These are phyloP conservation scores for Dionaea muscipula DNA, from an alignment of 179 eudicot species.

Conservation along the genomic window DNA sequence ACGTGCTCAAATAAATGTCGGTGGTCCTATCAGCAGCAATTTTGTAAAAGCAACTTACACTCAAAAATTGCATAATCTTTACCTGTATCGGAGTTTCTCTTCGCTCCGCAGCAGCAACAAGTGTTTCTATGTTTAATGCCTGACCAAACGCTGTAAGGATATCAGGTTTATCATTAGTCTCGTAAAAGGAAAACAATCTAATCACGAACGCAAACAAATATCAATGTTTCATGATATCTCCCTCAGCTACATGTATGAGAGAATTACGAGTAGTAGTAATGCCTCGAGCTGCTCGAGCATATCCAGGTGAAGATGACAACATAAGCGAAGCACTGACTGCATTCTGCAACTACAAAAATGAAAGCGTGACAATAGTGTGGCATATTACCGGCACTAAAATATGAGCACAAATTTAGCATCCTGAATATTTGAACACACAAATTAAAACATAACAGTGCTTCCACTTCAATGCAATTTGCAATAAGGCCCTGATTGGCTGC, in stretches of 20 bases:
- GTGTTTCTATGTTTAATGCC: conserved; percentile 87
- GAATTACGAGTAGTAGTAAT: conserved; percentile 54
- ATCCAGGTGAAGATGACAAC: conserved; percentile 52
- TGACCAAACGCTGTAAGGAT: conserved; percentile 78
- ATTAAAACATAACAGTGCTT: too few species aligned
- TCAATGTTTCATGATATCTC: too few species aligned
- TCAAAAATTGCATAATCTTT: background rate
- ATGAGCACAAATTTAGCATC: too few species aligned
- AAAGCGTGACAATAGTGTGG: background rate
- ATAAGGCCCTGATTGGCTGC: too few species aligned
- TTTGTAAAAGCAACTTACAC: background rate
- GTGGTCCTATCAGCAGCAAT: background rate
- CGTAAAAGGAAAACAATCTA: background rate
- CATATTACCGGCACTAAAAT: too few species aligned
- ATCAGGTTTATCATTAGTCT: background rate
- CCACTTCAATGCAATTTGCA: too few species aligned
- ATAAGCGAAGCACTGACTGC: conserved; percentile 34
- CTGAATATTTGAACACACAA: too few species aligned
- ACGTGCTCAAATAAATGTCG: too few species aligned
- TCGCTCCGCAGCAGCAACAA: conserved; percentile 95
- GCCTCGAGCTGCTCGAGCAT: conserved; percentile 54
- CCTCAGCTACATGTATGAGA: conserved; percentile 3
- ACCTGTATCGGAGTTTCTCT: conserved; percentile 88
- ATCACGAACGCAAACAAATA: too few species aligned
- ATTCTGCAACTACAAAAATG: conserved; percentile 35